Percentiles rank a stretch among this genome's conserved stretches.
phyloP scores from a whole-genome alignment of 2,329 filamentous ascomycete species.

The Fusarium coicis region DNA sequence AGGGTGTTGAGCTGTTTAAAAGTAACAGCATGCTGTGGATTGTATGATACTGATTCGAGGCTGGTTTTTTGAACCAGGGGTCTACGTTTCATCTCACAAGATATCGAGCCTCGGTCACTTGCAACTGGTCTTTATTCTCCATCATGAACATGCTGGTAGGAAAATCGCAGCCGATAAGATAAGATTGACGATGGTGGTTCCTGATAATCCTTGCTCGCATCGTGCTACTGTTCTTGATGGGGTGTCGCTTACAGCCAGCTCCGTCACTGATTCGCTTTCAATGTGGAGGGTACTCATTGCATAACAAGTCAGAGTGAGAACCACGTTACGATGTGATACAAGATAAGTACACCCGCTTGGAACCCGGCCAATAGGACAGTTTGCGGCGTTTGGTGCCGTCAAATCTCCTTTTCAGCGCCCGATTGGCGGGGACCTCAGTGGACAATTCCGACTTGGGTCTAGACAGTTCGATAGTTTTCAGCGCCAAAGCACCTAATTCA shows the following conservation, averaged over 20 bases:
- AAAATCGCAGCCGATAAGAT: too few species aligned
- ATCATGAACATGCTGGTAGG: fast-evolving
- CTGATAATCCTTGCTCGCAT: background rate
- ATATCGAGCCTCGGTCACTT: too few species aligned
- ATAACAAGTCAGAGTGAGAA: background rate
- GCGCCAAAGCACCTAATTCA: background rate
- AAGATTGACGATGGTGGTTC: too few species aligned
- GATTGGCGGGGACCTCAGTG: background rate
- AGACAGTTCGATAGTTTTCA: background rate
- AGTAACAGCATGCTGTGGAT: background rate
- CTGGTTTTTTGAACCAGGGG: background rate
- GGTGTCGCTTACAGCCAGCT: background rate
- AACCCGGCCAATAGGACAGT: background rate
- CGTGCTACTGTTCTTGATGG: background rate
- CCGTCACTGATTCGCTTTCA: too few species aligned
- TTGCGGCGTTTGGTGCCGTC: background rate
- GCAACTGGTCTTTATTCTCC: background rate
- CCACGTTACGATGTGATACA: too few species aligned
- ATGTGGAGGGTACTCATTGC: background rate
- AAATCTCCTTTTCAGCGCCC: background rate
- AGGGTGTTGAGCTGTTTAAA: too few species aligned
- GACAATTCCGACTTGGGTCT: background rate
- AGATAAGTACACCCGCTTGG: background rate
- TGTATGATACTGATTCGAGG: too few species aligned
- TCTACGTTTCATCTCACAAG: too few species aligned